Conservation (phyloP, 176 grass and related monocot species). For the Aegilops umbellulata region DNA sequence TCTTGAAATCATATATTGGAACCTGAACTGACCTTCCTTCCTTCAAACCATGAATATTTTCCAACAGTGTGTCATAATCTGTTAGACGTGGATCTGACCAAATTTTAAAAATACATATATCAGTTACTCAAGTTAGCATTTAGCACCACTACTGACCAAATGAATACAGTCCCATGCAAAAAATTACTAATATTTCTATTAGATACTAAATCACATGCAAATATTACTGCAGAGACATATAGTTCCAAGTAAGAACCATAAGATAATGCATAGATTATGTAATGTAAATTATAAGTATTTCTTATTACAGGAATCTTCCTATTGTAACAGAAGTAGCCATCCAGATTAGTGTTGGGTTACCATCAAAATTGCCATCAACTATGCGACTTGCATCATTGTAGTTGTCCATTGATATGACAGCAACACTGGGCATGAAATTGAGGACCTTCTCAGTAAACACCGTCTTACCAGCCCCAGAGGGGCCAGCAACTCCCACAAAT, state of each 20-base stretch:
- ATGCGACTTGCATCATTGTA: slow-evolving; percentile 90
- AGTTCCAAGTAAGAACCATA: slow-evolving; percentile 20
- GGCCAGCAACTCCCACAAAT: slow-evolving; percentile 83
- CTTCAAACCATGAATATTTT: slow-evolving; percentile 91
- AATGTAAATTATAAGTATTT: neutral
- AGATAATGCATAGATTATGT: neutral
- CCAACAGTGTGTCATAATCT: slow-evolving; percentile 87
- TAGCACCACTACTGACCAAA: neutral
- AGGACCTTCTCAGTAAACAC: slow-evolving; percentile 96
- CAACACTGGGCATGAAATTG: slow-evolving; percentile 90
- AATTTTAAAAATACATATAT: slow-evolving; percentile 24
- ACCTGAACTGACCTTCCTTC: slow-evolving; percentile 83
- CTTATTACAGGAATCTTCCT: neutral
- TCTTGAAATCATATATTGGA: slow-evolving; percentile 98
- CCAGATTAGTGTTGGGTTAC: slow-evolving; percentile 28
- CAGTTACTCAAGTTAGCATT: slow-evolving; percentile 12
- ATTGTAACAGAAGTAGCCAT: neutral
- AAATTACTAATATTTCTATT: neutral
- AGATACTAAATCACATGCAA: neutral
- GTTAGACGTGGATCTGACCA: slow-evolving; percentile 90
- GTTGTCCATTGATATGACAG: slow-evolving; percentile 97
- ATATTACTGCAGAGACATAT: neutral
- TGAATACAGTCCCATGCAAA: neutral
- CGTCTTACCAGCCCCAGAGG: slow-evolving; percentile 93
- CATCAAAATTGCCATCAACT: slow-evolving; percentile 97